phyloP scores from a whole-genome alignment of 805 yeast genomes.

The Lachancea sp. region DNA sequence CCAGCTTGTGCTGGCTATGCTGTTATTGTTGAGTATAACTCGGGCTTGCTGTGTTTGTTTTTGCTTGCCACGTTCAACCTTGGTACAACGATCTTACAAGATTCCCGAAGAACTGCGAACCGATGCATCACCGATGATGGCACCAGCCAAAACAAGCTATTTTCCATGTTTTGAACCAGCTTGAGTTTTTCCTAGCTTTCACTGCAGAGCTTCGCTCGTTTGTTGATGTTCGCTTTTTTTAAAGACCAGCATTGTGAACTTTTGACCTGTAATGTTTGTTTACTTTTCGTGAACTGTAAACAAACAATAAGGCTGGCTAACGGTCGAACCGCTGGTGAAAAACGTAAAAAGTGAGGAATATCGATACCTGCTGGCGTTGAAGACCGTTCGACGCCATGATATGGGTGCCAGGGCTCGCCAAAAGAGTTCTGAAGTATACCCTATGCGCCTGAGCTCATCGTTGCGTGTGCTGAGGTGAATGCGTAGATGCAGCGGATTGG shows the following conservation, averaged over 20 bases:
- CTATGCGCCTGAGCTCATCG: background rate
- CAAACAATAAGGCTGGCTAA: background rate
- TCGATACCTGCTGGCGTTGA: background rate
- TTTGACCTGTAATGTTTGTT: conserved; percentile 1
- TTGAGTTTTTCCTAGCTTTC: background rate
- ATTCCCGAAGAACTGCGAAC: background rate
- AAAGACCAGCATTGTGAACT: background rate
- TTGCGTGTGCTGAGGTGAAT: background rate
- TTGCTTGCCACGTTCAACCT: no score
- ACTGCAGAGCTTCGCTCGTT: background rate
- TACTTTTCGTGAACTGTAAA: conserved; percentile 5
- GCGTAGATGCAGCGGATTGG: background rate
- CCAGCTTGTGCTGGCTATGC: background rate
- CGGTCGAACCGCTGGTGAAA: background rate
- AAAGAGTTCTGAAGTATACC: no score
- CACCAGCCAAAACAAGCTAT: background rate
- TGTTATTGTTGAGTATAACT: background rate
- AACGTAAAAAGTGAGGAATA: background rate
- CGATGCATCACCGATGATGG: background rate
- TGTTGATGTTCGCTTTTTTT: background rate
- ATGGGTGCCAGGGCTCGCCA: background rate
- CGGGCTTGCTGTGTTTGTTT: background rate
- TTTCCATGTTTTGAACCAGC: background rate
- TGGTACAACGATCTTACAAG: background rate
- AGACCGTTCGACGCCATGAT: background rate